Evolutionary conservation across 306 rosid species (phyloP).

Genomic region (Cyclanthera cordifolia): DNA sequence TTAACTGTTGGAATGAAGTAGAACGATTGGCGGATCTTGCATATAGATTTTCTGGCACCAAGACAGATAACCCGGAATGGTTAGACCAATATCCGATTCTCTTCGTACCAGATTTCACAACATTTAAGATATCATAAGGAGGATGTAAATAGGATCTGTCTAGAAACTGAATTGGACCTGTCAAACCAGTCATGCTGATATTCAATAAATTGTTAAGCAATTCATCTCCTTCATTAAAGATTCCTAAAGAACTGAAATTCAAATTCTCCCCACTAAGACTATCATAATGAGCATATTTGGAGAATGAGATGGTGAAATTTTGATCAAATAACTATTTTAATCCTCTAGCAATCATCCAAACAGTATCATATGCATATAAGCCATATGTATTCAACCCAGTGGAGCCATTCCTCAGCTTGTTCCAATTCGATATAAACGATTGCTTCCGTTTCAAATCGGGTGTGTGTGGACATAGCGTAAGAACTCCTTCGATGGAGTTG

Average conservation of each 20-base stretch:
- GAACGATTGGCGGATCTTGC: conserved; percentile 18
- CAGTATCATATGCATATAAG: conserved; percentile 46
- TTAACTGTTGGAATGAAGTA: conserved; percentile 18
- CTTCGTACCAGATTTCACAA: conserved; percentile 17
- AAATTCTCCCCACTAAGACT: conserved; percentile 16
- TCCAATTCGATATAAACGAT: conserved; percentile 30
- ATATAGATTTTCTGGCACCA: conserved; percentile 22
- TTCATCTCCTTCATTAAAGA: conserved; percentile 29
- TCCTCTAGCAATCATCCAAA: conserved; percentile 36
- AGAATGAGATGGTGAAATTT: conserved; percentile 27
- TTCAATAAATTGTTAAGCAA: conserved; percentile 27
- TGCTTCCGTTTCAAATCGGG: conserved; percentile 24
- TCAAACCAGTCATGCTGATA: conserved; percentile 27
- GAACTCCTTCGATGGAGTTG: conserved; percentile 33
- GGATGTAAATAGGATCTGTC: conserved; percentile 28
- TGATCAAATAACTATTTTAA: conserved; percentile 30
- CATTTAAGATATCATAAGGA: conserved; percentile 35
- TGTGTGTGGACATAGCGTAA: conserved; percentile 40
- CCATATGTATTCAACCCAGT: conserved; percentile 44
- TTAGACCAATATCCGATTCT: conserved; percentile 39
- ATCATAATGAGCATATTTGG: conserved; percentile 1
- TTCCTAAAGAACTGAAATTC: conserved; percentile 30
- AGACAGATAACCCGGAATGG: conserved; percentile 31
- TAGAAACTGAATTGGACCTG: conserved; percentile 32
- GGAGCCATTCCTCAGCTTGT: conserved; percentile 36